Conservation (phyloP, 108 stramenopile genomes). For the Asterionellopsis glacialis region DNA sequence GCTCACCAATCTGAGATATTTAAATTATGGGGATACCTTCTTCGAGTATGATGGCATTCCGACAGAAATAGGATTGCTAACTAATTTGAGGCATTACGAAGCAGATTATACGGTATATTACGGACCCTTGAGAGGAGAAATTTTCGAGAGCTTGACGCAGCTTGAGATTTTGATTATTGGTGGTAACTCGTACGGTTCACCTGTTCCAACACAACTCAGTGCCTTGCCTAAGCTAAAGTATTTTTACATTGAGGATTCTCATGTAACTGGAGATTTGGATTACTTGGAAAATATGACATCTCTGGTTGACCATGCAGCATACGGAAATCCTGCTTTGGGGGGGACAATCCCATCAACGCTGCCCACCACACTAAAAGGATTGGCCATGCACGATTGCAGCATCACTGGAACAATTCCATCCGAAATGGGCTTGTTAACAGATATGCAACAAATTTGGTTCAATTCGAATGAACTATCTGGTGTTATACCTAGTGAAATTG, state of each 20-base stretch:
- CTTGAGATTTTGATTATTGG: not conserved
- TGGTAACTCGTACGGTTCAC: not conserved
- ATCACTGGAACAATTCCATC: conserved; percentile 18
- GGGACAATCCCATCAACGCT: conserved; percentile 12
- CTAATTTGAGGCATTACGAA: conserved; percentile 9
- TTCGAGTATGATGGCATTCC: conserved; percentile 13
- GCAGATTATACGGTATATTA: not conserved
- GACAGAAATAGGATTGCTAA: conserved; percentile 32
- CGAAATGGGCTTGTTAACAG: conserved; percentile 5
- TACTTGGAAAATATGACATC: conserved; percentile 22
- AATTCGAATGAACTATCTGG: conserved; percentile 11
- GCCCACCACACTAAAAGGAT: not conserved
- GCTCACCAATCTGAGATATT: conserved; percentile 7
- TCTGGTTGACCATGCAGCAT: conserved; percentile 22
- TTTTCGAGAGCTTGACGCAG: not conserved
- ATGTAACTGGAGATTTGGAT: conserved; percentile 26
- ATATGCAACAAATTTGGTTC: conserved; percentile 5
- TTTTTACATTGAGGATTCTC: conserved; percentile 29
- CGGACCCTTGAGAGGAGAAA: not conserved
- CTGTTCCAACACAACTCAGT: conserved; percentile 18
- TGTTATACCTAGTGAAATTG: conserved; percentile 22
- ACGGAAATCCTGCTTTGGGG: conserved; percentile 26
- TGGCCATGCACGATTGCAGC: too few relatives aligned
- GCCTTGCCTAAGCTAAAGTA: conserved; percentile 29
- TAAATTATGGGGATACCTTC: not conserved